Evolutionary conservation across 805 yeast species (phyloP).

Genomic region (Yamadazyma olivae): DNA sequence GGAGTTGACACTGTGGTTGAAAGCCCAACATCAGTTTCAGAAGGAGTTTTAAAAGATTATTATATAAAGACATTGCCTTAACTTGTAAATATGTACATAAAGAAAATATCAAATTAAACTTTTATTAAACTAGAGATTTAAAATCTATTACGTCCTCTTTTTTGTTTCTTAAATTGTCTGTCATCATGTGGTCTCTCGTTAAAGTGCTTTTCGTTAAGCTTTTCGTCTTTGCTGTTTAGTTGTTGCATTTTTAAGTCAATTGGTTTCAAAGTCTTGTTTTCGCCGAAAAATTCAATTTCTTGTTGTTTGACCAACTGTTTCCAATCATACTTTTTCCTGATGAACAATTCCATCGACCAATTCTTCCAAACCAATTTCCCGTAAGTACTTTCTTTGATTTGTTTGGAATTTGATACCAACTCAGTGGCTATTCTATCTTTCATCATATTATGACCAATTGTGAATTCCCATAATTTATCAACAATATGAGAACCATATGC

Average conservation of each 20-base stretch:
- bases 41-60: slow-evolving; percentile 52
- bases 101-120: too few species aligned
- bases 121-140: neutral
- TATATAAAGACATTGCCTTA: slow-evolving; percentile 19
- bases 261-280: slow-evolving; percentile 19
- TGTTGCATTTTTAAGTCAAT: slow-evolving; percentile 41
- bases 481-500: slow-evolving; percentile 90
- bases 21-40: slow-evolving; percentile 69
- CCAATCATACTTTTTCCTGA: slow-evolving; percentile 81
- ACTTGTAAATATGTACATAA: slow-evolving; percentile 7
- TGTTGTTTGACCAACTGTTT: slow-evolving; percentile 54
- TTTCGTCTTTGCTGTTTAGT: slow-evolving; percentile 11
- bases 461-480: slow-evolving; percentile 79
- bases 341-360: slow-evolving; percentile 83
- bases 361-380: slow-evolving; percentile 95
- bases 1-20: slow-evolving; percentile 88
- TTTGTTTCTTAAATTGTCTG: slow-evolving; percentile 5
- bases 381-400: slow-evolving; percentile 79
- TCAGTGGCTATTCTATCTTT: slow-evolving; percentile 83
- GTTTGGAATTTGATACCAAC: slow-evolving; percentile 53
- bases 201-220: neutral
- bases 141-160: slow-evolving; percentile 16
- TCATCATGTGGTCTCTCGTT: slow-evolving; percentile 1
- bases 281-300: slow-evolving; percentile 27
- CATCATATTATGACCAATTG: slow-evolving; percentile 72